Base-by-base conservation (phyloP, 2,329 filamentous ascomycete genomes). In the Exutisphaerella laricina region DNA sequence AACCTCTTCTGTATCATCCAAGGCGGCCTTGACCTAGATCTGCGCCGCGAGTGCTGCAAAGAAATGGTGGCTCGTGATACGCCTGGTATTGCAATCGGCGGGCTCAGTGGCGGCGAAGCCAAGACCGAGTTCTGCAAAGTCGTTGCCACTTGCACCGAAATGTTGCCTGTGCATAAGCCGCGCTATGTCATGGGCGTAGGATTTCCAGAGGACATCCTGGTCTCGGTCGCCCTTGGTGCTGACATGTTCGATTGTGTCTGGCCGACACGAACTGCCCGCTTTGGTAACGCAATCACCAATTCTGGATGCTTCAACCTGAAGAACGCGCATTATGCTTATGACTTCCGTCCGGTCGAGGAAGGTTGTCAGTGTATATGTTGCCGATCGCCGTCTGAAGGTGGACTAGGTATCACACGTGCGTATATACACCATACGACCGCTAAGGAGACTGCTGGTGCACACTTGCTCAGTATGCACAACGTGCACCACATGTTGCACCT, bases 171-270 rank as follows among this genome's bases (percentile, higher is more conserved):
- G 45, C 72, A 85, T 49, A 98, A 98, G 67, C 92, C 92, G n/a
- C 78, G 92, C 63, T 98, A 98, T 68, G 90, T 98, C 44, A 98
- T 98, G 94, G 92, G 92, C 13, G 92, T 98, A 55, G 79, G 92
- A 9, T 98, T 96, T 65, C 92, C 92, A 1, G 92, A 97, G 69
- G 92, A 98, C 60, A 73, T 98, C 43, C 79, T 98, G 2, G 89
- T 98, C 28, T 94, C 88, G 40, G 82, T 96, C 3, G 92, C 92
- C 1, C 75, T 98, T 1, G 92, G 92, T 3, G 92, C 92, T 36
- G 92, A 98, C 67, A 98, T 98, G 92, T 98, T 98, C 63, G 92
- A 98, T 68, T 98, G 94, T 61, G 92, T 98, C 5, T 98, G 92
- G 92, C 94, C 92, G 1, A 97, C 92, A 4, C 77, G 92, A 41